Evolutionary conservation across 768 basidiomycete species (phyloP).

Genomic region (Tricholoma matsutake): DNA sequence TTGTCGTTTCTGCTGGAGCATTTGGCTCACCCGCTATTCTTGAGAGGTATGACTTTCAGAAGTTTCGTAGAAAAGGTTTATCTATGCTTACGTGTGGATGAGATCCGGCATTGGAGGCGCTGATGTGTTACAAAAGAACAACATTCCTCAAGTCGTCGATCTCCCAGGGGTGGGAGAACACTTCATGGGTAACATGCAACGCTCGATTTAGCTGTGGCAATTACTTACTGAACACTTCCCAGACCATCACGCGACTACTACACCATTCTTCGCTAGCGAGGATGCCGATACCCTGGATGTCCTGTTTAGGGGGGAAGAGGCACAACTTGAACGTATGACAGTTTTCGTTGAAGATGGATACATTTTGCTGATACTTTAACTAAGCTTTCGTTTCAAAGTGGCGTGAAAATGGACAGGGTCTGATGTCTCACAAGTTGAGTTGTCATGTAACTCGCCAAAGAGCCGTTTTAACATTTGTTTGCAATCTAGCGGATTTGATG

Average conservation of each 20-base stretch:
- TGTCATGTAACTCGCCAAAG: background rate
- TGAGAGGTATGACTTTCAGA: constrained; percentile 35
- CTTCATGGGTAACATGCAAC: constrained; percentile 41
- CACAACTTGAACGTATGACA: constrained; percentile 38
- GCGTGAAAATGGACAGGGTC: constrained; percentile 12
- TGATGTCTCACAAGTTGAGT: constrained; percentile 52
- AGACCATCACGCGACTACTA: constrained; percentile 42
- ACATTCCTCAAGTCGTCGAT: constrained; percentile 51
- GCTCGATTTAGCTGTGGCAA: background rate
- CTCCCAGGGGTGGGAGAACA: constrained; percentile 79
- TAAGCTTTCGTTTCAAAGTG: constrained; percentile 16
- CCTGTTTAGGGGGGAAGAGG: constrained; percentile 39
- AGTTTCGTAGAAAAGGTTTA: background rate
- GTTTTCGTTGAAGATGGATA: background rate
- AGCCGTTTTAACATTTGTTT: background rate
- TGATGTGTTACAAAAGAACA: constrained; percentile 42
- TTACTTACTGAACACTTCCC: background rate
- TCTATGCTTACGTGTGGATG: constrained; percentile 1
- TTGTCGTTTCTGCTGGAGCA: constrained; percentile 52
- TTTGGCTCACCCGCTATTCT: constrained; percentile 57
- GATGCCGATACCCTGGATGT: constrained; percentile 49
- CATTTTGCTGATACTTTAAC: background rate
- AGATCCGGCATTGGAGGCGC: constrained; percentile 65
- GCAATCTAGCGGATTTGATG: constrained; percentile 49
- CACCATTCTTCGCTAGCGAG: constrained; percentile 41